phyloP scores from a whole-genome alignment of 257 asterid genomes.

The Anisodus tanguticus region DNA sequence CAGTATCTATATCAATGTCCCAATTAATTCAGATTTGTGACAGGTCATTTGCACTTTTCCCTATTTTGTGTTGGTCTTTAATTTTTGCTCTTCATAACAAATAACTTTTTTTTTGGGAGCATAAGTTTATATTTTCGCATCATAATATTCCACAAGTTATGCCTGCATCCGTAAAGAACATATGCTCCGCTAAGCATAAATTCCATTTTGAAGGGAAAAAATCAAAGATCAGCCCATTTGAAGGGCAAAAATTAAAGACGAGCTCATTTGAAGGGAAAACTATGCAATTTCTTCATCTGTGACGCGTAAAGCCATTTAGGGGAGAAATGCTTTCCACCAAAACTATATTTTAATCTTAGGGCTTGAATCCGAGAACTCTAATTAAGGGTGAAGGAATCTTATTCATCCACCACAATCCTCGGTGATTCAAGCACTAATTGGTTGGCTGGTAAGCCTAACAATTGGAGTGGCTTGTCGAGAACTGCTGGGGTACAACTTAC shows the following conservation, averaged over 20 bases:
- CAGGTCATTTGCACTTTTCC: too few relatives aligned
- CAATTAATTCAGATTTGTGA: background rate
- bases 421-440: background rate
- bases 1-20: too few relatives aligned
- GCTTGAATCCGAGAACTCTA: background rate
- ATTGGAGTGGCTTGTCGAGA: background rate
- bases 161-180: too few relatives aligned
- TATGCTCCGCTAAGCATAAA: too few relatives aligned
- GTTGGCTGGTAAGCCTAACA: conserved; percentile 5
- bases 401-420: background rate
- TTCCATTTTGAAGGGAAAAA: too few relatives aligned
- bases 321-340: background rate
- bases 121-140: too few relatives aligned
- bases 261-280: too few relatives aligned
- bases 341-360: background rate
- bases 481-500: background rate
- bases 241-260: too few relatives aligned
- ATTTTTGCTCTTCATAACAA: too few relatives aligned
- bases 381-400: background rate
- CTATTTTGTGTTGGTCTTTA: too few relatives aligned
- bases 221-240: background rate
- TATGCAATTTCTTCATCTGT: background rate
- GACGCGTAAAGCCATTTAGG: background rate
- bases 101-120: too few relatives aligned
- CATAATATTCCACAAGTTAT: too few relatives aligned